Percentiles rank a stretch among this genome's conserved stretches.
These are phyloP conservation scores for Rhodosporidiobolus odoratus DNA, from an alignment of 768 basidiomycete genomes.

Conservation along the genomic window DNA sequence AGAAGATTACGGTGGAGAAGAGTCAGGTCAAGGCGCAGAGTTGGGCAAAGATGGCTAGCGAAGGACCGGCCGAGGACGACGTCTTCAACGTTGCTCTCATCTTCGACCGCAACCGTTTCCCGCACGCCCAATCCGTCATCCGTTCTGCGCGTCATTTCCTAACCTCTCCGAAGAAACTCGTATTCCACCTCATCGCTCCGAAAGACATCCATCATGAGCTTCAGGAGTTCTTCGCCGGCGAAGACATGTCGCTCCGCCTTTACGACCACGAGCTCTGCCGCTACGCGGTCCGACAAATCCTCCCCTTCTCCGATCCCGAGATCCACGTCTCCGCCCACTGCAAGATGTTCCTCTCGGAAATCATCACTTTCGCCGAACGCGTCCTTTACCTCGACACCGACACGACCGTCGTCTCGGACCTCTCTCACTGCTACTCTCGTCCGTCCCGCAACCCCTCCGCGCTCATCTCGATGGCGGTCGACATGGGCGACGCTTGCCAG, in stretches of 20 bases:
- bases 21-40: not conserved
- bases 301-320: constrained; percentile 33
- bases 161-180: constrained; percentile 15
- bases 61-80: constrained; percentile 5
- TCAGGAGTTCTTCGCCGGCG: constrained; percentile 14
- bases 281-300: constrained; percentile 6
- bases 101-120: constrained; percentile 35
- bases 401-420: constrained; percentile 29
- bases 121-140: constrained; percentile 35
- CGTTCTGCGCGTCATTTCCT: constrained; percentile 30
- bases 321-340: constrained; percentile 38
- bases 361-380: constrained; percentile 27
- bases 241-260: constrained; percentile 4
- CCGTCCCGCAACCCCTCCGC: constrained; percentile 1
- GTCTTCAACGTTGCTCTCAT: constrained; percentile 37
- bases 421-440: constrained; percentile 24
- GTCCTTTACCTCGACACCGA: constrained; percentile 40
- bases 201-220: constrained; percentile 17
- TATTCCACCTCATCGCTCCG: constrained; percentile 35
- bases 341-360: constrained; percentile 39
- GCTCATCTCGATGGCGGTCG: constrained; percentile 35
- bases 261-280: constrained; percentile 36
- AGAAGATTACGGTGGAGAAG: not conserved
- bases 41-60: not conserved
- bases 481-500: constrained; percentile 39